Conservation (phyloP, 345 rosid species). For the Pelargonium nanum region DNA sequence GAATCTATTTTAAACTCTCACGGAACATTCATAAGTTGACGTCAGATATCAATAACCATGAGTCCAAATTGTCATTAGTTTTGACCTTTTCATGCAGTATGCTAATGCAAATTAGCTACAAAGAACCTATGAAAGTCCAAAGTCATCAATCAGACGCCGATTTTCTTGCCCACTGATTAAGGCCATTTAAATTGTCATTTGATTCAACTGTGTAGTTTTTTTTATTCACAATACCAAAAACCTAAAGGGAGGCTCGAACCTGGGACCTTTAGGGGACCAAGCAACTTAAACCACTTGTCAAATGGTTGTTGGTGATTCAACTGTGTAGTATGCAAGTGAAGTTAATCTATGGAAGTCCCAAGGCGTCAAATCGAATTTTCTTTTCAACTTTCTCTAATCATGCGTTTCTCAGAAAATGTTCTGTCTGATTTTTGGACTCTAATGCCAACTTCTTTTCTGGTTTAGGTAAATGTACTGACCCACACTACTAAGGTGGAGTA, state of each 20-base stretch:
- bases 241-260: too few species aligned
- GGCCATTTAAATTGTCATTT: not conserved
- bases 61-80: not conserved
- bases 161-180: not conserved
- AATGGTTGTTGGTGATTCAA: too few species aligned
- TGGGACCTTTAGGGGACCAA: too few species aligned
- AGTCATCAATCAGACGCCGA: not conserved
- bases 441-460: not conserved
- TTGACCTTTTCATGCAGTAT: not conserved
- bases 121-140: not conserved
- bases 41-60: not conserved
- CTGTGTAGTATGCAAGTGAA: not conserved
- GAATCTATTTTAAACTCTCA: too few species aligned
- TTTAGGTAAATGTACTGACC: slow-evolving; percentile 45
- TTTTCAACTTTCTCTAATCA: too few species aligned
- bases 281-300: too few species aligned
- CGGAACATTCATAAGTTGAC: not conserved
- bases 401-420: not conserved
- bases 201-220: too few species aligned
- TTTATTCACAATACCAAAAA: too few species aligned
- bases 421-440: not conserved
- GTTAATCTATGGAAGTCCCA: not conserved
- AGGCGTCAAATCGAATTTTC: not conserved
- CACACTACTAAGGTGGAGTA: slow-evolving; percentile 33
- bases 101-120: not conserved